Evolutionary conservation across 2,329 filamentous ascomycete genomes (phyloP).

Genomic region (Elsinoe ampelina): DNA sequence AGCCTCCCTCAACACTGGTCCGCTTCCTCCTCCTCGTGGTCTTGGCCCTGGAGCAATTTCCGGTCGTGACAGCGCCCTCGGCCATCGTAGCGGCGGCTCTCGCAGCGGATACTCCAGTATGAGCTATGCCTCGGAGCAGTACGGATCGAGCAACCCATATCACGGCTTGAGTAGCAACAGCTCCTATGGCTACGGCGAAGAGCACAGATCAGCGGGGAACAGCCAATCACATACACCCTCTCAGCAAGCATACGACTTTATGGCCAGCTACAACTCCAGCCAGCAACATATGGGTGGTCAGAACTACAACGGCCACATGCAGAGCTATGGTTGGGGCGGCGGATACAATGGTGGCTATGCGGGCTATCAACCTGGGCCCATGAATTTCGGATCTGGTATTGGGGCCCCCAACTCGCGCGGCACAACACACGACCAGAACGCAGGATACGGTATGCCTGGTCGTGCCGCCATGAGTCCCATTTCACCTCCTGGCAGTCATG

Average conservation of each 20-base stretch:
- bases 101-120: background rate
- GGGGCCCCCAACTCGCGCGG: background rate
- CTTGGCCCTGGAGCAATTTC: constrained; percentile 30
- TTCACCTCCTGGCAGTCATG: background rate
- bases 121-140: constrained; percentile 4
- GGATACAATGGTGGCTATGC: constrained; percentile 2
- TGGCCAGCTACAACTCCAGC: background rate
- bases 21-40: constrained; percentile 28
- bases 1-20: constrained; percentile 59
- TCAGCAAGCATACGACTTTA: constrained; percentile 7
- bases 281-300: constrained; percentile 2
- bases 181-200: background rate
- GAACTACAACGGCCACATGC: constrained; percentile 6
- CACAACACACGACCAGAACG: background rate
- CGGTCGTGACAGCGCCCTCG: constrained; percentile 23
- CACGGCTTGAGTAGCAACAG: background rate
- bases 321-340: constrained; percentile 7
- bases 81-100: constrained; percentile 20
- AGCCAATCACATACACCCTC: background rate
- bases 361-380: background rate
- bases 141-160: constrained; percentile 4
- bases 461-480: constrained; percentile 2
- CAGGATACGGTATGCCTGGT: background rate
- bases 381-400: background rate
- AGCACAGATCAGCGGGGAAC: background rate